Base-by-base conservation (phyloP, 768 basidiomycete genomes). In the Zangia roseola region DNA sequence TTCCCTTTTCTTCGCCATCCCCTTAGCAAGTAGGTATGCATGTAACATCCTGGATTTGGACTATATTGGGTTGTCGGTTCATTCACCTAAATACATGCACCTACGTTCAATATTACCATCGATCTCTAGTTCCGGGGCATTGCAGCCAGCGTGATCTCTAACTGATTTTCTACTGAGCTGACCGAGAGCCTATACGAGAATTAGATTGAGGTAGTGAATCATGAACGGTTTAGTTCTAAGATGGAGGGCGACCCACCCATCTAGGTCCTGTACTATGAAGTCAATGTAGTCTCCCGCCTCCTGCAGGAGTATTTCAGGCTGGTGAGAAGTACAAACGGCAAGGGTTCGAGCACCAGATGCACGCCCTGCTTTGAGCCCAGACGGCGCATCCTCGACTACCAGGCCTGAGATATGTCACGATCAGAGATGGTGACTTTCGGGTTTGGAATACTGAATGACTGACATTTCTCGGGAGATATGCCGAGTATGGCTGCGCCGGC, bases 311-410 rank as follows among this genome's bases (percentile, higher is more conserved):
- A 64, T 63, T 35, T 79, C 76, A 16, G 81, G 71, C 21, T 77
- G 60, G 45, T 92, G 88, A 6, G 87, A 88, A 26, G 94, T 94
- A 62, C 88, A 89, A 1, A 94, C 88, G 1, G 87, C 94, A 13
- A 95, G 75, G 0, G 87, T 88, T 40, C 68, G 75, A 41, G 87
- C 77, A 10, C 91, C 90, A 16, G 91, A 87, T 7, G 86, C 83
- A 40, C 78, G 79, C 19, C 91, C 91, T 14, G 88, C 77, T 51
- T 72, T 73, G 54, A 94, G 69, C 3, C 94, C 94, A 13, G 89
- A 85, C 5, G 91, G 86, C 2, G 94, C 92, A 60, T 97, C 94
- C 59, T 94, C 92, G 4, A 97, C 76, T 8, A 95, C 93, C 50
- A 95, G 73, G 59, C 88, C 88, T 91, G 40, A n/a, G 30, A 13